Percentiles rank a stretch among this genome's conserved stretches.
Conservation (phyloP, 768 basidiomycete genomes). For the Suillus brevipes region DNA sequence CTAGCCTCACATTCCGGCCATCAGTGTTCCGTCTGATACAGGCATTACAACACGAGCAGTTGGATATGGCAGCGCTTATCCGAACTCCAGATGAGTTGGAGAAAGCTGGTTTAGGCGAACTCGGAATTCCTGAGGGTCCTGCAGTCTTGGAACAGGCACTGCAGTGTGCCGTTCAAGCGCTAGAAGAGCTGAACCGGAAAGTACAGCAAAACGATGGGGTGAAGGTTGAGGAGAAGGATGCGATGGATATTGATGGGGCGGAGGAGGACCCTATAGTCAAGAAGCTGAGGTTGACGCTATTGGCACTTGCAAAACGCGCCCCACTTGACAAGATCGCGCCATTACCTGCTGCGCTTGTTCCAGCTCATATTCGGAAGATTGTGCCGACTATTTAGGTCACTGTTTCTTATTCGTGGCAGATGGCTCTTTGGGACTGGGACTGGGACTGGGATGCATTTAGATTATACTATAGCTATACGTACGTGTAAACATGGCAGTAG, state of each 20-base stretch:
- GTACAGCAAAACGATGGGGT: constrained; percentile 18
- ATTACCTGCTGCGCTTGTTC: constrained; percentile 64
- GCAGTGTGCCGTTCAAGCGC: constrained; percentile 53
- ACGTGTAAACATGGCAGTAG: background rate
- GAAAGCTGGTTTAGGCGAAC: constrained; percentile 15
- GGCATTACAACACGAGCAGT: constrained; percentile 18
- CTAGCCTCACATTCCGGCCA: constrained; percentile 4
- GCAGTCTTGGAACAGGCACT: constrained; percentile 58
- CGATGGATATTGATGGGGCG: constrained; percentile 24
- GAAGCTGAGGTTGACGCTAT: constrained; percentile 67
- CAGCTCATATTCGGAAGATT: constrained; percentile 60
- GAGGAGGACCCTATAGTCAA: constrained; percentile 53
- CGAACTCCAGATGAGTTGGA: constrained; percentile 41
- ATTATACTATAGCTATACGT: background rate
- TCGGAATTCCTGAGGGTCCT: constrained; percentile 37
- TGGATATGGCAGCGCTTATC: constrained; percentile 48
- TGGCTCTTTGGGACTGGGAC: background rate
- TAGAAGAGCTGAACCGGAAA: constrained; percentile 44
- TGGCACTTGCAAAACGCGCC: constrained; percentile 76
- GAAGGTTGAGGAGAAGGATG: constrained; percentile 6
- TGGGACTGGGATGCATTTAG: background rate
- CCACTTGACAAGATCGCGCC: constrained; percentile 70
- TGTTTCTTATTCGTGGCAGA: background rate
- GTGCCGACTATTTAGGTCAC: constrained; percentile 48
- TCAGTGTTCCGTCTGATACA: constrained; percentile 5